Base-by-base conservation (phyloP, 2,329 filamentous ascomycete genomes). In the Cladobotryum protrusum region DNA sequence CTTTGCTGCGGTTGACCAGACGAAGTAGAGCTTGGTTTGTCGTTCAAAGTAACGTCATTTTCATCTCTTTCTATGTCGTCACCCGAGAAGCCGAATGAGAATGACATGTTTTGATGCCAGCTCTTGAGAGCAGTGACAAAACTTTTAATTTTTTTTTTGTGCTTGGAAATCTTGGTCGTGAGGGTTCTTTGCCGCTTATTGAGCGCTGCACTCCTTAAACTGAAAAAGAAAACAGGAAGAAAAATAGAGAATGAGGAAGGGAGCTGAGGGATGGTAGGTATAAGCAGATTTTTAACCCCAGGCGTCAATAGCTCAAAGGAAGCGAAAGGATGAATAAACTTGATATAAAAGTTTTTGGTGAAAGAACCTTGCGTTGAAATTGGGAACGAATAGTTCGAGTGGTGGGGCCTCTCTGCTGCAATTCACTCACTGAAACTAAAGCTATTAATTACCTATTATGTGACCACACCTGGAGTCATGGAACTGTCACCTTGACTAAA, bases 51-150 rank as follows among this genome's bases (percentile, higher is more conserved):
- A 24, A 5, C 9, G 7, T 29, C 20, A 15, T 15, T 13, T n/a
- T 15, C 12, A 2, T 47, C 51, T 15, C 43, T 18, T 14, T 83
- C 79, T 72, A 85, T 85, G 58, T 85, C 82, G 52, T 85, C 82
- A 32, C 82, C 81, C 14, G 73, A 71, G 60, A 84, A 84, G 15
- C 74, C 76, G 59, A 85, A 85, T 39, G 78, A 78, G 60, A 82
- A 82, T 4, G 77, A 69, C 73, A 72, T 72, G 49, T 2, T 9
- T 29, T 29, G 24, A 29, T 29, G 24, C 24, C 11, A 29, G 24
- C 6, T n/a, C 15, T 20, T 11, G 34, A 29, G 9, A 44, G 33
- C 43, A 49, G 33, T 49, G 32, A n/a, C 42, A 43, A 13, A 43
- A 41, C 35, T 43, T 12, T 11, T 29, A 36, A 32, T 19, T 33